Evolutionary conservation across 1,284 basidiomycete genomes (phyloP).

Genomic region (Ceratobasidium sp.): DNA sequence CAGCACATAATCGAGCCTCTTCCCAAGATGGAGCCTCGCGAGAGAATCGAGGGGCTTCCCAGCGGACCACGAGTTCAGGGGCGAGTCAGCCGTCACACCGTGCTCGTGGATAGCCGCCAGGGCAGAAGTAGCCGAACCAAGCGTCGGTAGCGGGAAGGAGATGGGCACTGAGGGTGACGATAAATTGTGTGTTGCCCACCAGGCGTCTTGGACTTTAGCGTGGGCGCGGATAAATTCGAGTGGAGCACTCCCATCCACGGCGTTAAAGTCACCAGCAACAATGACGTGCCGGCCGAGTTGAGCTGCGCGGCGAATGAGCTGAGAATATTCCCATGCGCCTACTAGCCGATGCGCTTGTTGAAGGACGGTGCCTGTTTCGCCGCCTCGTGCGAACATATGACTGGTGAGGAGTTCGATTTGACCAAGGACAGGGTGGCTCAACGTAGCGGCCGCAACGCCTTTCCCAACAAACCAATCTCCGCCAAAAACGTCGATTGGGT

Average conservation of each 20-base stretch:
- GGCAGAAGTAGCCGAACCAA: conserved; percentile 60
- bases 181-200: conserved; percentile 73
- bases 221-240: conserved; percentile 41
- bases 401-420: conserved; percentile 94
- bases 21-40: conserved; percentile 80
- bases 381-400: conserved; percentile 90
- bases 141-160: conserved; percentile 36
- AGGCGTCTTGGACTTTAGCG: conserved; percentile 77
- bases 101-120: conserved; percentile 69
- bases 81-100: conserved; percentile 96
- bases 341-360: conserved; percentile 90
- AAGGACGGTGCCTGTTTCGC: conserved; percentile 86
- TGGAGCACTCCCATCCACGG: conserved; percentile 39
- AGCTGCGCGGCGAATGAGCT: conserved; percentile 82
- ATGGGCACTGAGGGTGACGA: conserved; percentile 38
- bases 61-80: conserved; percentile 89
- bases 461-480: conserved; percentile 99
- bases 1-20: conserved; percentile 96
- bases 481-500: conserved; percentile 89
- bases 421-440: conserved; percentile 84
- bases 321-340: conserved; percentile 95
- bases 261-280: conserved; percentile 61
- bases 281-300: conserved; percentile 91
- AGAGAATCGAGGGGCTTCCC: conserved; percentile 73
- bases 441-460: conserved; percentile 84